These are phyloP conservation scores for Ogataea siamensis DNA, from an alignment of 805 yeast species.

Conservation along the genomic window DNA sequence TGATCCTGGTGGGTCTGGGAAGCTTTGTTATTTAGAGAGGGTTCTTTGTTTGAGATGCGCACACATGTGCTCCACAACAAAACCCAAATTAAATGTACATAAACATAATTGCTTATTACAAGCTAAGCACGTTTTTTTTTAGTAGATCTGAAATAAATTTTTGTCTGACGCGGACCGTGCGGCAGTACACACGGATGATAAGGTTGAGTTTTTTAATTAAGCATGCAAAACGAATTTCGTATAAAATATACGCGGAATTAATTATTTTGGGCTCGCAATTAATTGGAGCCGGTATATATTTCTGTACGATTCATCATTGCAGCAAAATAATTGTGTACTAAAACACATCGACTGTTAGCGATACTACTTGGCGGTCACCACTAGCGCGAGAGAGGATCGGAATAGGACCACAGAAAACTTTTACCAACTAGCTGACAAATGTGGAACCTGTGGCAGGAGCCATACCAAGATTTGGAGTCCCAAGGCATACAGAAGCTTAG, in stretches of 20 bases:
- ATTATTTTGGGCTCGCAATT: neutral
- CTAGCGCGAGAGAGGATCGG: too few species aligned
- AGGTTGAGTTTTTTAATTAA: neutral
- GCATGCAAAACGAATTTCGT: neutral
- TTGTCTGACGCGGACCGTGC: neutral
- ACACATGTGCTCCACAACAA: too few species aligned
- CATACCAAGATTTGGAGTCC: conserved; percentile 2
- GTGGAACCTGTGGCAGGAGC: conserved; percentile 6
- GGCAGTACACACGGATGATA: neutral
- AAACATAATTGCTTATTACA: neutral
- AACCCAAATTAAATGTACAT: neutral
- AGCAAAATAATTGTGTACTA: too few species aligned
- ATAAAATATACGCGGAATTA: neutral
- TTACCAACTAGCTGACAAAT: neutral
- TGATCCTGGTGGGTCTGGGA: conserved; percentile 38
- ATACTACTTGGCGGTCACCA: too few species aligned
- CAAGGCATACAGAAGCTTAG: neutral
- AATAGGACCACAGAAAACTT: too few species aligned
- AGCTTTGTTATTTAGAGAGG: conserved; percentile 35
- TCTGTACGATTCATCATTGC: too few species aligned
- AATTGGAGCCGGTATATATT: too few species aligned
- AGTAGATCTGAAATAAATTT: neutral
- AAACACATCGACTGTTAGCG: too few species aligned
- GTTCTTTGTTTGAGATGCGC: too few species aligned
- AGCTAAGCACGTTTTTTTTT: neutral